Evolutionary conservation across 1,284 basidiomycete species (phyloP).

Genomic region (Puccinia polysora): DNA sequence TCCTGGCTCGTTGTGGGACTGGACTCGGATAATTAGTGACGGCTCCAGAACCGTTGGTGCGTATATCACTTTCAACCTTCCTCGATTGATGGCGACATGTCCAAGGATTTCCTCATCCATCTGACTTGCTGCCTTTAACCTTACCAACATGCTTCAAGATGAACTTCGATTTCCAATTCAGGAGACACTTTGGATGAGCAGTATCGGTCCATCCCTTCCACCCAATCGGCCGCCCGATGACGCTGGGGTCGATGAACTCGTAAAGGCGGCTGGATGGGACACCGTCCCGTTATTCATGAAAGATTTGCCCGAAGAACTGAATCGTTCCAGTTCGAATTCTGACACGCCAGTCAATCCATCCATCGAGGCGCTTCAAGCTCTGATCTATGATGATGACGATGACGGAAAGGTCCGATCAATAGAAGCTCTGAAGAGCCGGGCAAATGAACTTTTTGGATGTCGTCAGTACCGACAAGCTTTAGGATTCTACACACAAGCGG

Average conservation of each 20-base stretch:
- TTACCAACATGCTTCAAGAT: no score
- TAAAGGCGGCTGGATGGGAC: constrained; percentile 28
- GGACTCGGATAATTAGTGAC: no score
- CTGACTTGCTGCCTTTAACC: no score
- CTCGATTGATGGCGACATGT: no score
- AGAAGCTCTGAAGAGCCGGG: constrained; percentile 19
- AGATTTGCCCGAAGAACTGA: constrained; percentile 9
- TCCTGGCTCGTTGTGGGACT: no score
- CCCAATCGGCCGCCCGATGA: constrained; percentile 2
- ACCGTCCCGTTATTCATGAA: constrained; percentile 34
- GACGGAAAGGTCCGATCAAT: constrained; percentile 7
- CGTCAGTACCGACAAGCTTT: constrained; percentile 29
- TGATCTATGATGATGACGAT: constrained; percentile 27
- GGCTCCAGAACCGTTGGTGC: no score
- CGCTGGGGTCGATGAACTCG: not conserved
- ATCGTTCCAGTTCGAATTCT: not conserved
- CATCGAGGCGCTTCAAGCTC: constrained; percentile 29
- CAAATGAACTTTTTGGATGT: constrained; percentile 24
- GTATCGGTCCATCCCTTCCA: constrained; percentile 22
- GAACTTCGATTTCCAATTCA: no score
- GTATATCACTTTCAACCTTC: no score
- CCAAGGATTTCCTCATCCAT: no score
- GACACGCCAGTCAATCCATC: constrained; percentile 4
- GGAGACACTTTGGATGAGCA: no score
- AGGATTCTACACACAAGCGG: constrained; percentile 36